Base-by-base conservation (phyloP, 192 early-diverging fungal species). In the Umbelopsis sp. region DNA sequence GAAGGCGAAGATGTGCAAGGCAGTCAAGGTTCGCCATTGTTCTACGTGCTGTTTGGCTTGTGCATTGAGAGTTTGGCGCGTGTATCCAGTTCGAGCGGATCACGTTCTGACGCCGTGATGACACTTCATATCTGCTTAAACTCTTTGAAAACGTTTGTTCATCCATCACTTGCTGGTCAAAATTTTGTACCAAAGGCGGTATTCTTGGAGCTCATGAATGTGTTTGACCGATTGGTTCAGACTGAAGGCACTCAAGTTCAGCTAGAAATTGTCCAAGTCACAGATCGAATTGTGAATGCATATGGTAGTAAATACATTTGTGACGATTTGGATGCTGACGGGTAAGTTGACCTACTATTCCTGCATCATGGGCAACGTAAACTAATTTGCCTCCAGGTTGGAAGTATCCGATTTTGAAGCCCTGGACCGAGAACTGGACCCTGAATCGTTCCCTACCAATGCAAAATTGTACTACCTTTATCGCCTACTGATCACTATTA, bases 161-260 rank as follows among this genome's bases (percentile, higher is more conserved):
- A 81, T 21, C 82, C 82, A 10, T 47, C 76, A 22, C 72, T 81
- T 20, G 78, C 77, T 6, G 73, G 81, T 7, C 21, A 64, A 0
- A 20, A 44, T 45, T 84, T 85, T 68, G 52, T 91, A 0, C 61
- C 72, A 41, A 78, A 86, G 73, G 64, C 71, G 10, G 74, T 89
- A 4, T 91, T 90, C 55, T 71, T 91, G 46, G 93, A 94, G 69
- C 73, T 93, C 46, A 80, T 90, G 74, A 86, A 79, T 50, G 83
- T 92, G 16, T 85, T 92, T 53, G 91, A 92, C 73, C 78, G 90
- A 49, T 72, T 94, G 6, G 74, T 89, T 23, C 87, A 92, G 74
- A 91, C 88, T 49, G 90, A 91, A 74, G 89, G 87, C 48, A 80
- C 77, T 33, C 66, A 73, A 2, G 85, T 90, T 2, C 89, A 92